Evolutionary conservation across 2,329 filamentous ascomycete genomes (phyloP).

Genomic region (Curvularia sp.): DNA sequence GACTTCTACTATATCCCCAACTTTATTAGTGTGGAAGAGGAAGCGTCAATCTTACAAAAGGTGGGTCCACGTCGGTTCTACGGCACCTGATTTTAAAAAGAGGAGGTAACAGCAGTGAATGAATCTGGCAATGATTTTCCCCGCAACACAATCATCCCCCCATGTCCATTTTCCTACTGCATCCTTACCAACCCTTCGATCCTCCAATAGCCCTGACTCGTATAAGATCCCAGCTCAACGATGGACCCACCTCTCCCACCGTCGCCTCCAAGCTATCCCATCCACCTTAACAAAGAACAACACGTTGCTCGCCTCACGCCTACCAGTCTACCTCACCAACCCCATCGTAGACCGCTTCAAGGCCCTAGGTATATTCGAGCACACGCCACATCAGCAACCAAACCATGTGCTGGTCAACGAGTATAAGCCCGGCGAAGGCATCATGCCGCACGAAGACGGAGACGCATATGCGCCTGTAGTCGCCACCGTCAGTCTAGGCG

Average conservation of each 20-base stretch:
- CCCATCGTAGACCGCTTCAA: constrained; percentile 70
- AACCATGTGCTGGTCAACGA: constrained; percentile 97
- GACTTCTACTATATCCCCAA: constrained; percentile 84
- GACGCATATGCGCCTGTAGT: constrained; percentile 85
- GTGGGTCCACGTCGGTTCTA: constrained; percentile 52
- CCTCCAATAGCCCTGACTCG: neutral
- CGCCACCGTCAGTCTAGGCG: constrained; percentile 86
- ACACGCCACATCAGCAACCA: constrained; percentile 75
- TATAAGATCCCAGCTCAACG: constrained; percentile 59
- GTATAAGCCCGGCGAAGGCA: constrained; percentile 86
- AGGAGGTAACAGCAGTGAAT: neutral
- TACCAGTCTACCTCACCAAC: constrained; percentile 77
- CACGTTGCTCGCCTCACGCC: constrained; percentile 73
- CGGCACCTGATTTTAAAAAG: too few species aligned
- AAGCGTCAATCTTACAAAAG: constrained; percentile 73
- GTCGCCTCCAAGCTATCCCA: constrained; percentile 89
- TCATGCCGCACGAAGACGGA: constrained; percentile 97
- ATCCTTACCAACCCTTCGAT: neutral
- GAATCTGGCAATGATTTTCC: neutral
- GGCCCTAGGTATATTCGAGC: constrained; percentile 59
- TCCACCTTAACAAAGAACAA: constrained; percentile 76
- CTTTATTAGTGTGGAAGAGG: constrained; percentile 81
- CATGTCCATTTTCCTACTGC: neutral
- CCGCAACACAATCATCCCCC: neutral
- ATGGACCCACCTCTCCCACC: constrained; percentile 89